Evolutionary conservation across 139 green algal genomes (phyloP).

Genomic region (Auxenochlorella pyrenoidosa): DNA sequence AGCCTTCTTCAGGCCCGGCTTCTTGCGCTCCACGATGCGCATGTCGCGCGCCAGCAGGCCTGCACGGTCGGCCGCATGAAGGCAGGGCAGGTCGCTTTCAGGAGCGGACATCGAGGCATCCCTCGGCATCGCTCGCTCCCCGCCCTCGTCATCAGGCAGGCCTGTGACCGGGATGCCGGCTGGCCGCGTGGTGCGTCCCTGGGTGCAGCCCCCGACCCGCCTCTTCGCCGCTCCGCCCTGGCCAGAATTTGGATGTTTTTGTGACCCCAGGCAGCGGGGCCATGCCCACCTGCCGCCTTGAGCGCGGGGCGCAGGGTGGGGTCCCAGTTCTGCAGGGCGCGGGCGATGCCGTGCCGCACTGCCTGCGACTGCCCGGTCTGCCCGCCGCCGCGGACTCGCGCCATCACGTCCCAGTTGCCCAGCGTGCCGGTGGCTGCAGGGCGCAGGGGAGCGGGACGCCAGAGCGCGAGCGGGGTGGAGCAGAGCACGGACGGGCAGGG

Average conservation of each 20-base stretch:
- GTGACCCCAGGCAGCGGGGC: too few relatives aligned
- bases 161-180: too few relatives aligned
- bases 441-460: too few relatives aligned
- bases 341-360: constrained; percentile 82
- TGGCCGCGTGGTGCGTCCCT: too few relatives aligned
- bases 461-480: not conserved
- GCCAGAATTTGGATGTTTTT: too few relatives aligned
- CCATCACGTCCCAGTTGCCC: constrained; percentile 75
- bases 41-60: constrained; percentile 83
- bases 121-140: too few relatives aligned
- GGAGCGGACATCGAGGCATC: too few relatives aligned
- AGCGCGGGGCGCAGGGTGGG: constrained; percentile 66
- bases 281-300: constrained; percentile 35
- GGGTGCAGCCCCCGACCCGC: too few relatives aligned
- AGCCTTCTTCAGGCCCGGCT: constrained; percentile 78
- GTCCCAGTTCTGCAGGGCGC: constrained; percentile 82
- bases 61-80: not conserved
- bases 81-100: too few relatives aligned
- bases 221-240: too few relatives aligned
- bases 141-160: too few relatives aligned
- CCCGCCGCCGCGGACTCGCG: constrained; percentile 66
- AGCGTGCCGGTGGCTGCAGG: constrained; percentile 61
- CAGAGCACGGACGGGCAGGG: not conserved
- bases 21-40: constrained; percentile 95
- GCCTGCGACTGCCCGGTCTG: constrained; percentile 80